Conservation (phyloP, 805 yeast species). For the Tetrapisispora phaffii region DNA sequence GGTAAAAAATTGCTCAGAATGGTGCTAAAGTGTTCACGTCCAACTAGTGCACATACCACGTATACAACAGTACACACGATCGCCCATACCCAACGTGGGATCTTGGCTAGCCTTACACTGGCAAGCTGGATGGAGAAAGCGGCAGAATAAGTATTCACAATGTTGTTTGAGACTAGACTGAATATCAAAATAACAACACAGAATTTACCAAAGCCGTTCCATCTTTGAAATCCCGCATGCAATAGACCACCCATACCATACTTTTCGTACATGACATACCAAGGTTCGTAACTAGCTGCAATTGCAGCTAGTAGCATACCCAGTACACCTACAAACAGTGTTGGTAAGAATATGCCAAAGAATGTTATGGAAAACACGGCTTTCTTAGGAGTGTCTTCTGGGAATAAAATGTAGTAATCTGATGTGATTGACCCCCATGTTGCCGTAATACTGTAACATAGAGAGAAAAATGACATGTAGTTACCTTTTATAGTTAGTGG, state of each 20-base stretch:
- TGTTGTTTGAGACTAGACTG: slow-evolving; percentile 72
- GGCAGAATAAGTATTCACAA: slow-evolving; percentile 70
- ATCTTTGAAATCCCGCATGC: slow-evolving; percentile 51
- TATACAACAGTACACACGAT: slow-evolving; percentile 52
- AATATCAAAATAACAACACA: slow-evolving; percentile 58
- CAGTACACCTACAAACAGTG: slow-evolving; percentile 64
- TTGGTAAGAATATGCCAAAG: slow-evolving; percentile 58
- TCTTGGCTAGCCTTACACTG: slow-evolving; percentile 41
- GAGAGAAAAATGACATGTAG: slow-evolving; percentile 61
- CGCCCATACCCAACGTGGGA: slow-evolving; percentile 76
- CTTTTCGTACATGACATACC: slow-evolving; percentile 45
- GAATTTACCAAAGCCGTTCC: slow-evolving; percentile 74
- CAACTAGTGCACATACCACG: slow-evolving; percentile 64
- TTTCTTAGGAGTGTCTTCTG: slow-evolving; percentile 52
- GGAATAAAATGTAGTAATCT: slow-evolving; percentile 75
- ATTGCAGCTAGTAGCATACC: slow-evolving; percentile 63
- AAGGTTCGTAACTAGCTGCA: slow-evolving; percentile 46
- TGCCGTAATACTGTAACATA: slow-evolving; percentile 67
- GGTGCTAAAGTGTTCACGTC: slow-evolving; percentile 59
- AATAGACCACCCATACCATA: slow-evolving; percentile 72
- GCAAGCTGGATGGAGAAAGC: slow-evolving; percentile 69
- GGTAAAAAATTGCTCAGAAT: slow-evolving; percentile 77
- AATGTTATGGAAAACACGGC: slow-evolving; percentile 54
- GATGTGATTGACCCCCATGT: slow-evolving; percentile 87
- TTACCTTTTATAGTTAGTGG: slow-evolving; percentile 47